Evolutionary conservation across 192 early-diverging fungal genomes (phyloP), one percentile per base, ranked within the genome.

Genomic region (Coemansia sp.): DNA sequence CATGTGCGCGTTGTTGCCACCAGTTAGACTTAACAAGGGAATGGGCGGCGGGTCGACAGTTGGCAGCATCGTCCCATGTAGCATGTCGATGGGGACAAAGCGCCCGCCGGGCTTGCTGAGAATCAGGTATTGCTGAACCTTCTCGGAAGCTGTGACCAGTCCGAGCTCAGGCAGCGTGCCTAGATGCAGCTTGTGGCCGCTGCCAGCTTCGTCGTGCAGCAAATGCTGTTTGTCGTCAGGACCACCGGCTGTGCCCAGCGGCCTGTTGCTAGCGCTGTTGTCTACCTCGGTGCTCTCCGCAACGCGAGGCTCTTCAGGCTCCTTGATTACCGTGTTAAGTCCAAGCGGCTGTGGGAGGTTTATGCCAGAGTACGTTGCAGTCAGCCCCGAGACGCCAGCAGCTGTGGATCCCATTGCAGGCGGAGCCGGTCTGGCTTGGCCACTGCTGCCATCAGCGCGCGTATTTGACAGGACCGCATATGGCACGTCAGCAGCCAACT

Each of bases 1-100:
- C 71, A 74, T 41, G 26, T 77, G 68, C 10, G 70, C 63, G 4
- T 64, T 67, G 58, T 80, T 80, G 18, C 71, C 67, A 24, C 76
- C 76, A 14, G 76, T 74, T 19, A 67, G 41, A 2, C 40, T 6
- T 8, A 55, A 4, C 42, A 57, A 17, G 9, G 53, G 64, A 36
- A 80, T 41, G 10, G 21, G 50, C 12, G 76, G 76, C 33, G 71
- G 67, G 35, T 70, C 70, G 10, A 80, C 63, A 3, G 76, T 74
- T 7, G 70, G 62, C 38, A 80, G 53, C 43, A 80, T 67, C 9
- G 53, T 60, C 22, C 68, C 64, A 5, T 70, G 48, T 7, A 61
- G 17, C 76, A 80, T 80, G 33, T 80, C 76, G 19, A 80, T 80
- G 1, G 76, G 76, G 19, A 80, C 76, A 62, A 80, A 80, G n/a